A percentile compares a stretch with the other conserved stretches of the same genome.
Evolutionary conservation across 345 rosid genomes (phyloP).

Genomic region (Jatropha curcas): DNA sequence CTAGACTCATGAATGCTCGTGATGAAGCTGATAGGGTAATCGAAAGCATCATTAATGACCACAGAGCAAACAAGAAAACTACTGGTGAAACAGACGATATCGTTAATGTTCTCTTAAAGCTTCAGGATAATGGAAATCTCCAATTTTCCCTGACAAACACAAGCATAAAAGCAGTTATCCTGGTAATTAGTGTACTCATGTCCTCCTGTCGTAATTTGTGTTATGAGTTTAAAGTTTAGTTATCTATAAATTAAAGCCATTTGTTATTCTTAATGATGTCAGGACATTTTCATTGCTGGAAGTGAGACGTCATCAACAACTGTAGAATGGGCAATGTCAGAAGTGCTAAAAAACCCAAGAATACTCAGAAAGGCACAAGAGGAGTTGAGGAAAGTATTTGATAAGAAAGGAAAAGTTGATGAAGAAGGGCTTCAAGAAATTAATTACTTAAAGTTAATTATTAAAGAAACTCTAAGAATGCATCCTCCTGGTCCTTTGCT

Average conservation of each 20-base stretch:
- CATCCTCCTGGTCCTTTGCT: slow-evolving; percentile 6
- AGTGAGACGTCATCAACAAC: slow-evolving; percentile 14
- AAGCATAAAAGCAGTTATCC: slow-evolving; percentile 37
- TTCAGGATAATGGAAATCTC: slow-evolving; percentile 19
- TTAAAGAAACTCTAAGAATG: slow-evolving; percentile 16
- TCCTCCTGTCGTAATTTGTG: too few relatives aligned
- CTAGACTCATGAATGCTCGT: not conserved
- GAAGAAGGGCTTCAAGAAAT: slow-evolving; percentile 15
- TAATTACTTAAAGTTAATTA: slow-evolving; percentile 10
- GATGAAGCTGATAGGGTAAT: not conserved
- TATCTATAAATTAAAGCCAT: too few relatives aligned
- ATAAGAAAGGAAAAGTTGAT: slow-evolving; percentile 8
- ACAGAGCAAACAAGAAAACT: not conserved
- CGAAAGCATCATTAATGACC: not conserved
- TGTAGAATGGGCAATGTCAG: slow-evolving; percentile 8
- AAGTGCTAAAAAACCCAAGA: slow-evolving; percentile 28
- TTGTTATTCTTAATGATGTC: too few relatives aligned
- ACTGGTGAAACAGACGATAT: not conserved
- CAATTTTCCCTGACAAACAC: slow-evolving; percentile 18
- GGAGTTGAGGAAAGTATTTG: slow-evolving; percentile 29
- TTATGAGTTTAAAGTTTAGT: too few relatives aligned
- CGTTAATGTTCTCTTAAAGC: slow-evolving; percentile 37
- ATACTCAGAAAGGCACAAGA: slow-evolving; percentile 22
- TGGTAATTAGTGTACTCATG: slow-evolving; percentile 26
- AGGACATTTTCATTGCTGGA: slow-evolving; percentile 4